Evolutionary conservation across 257 asterid species (phyloP), one percentile per base, ranked within the genome.

Genomic region (Scutellaria barbata): DNA sequence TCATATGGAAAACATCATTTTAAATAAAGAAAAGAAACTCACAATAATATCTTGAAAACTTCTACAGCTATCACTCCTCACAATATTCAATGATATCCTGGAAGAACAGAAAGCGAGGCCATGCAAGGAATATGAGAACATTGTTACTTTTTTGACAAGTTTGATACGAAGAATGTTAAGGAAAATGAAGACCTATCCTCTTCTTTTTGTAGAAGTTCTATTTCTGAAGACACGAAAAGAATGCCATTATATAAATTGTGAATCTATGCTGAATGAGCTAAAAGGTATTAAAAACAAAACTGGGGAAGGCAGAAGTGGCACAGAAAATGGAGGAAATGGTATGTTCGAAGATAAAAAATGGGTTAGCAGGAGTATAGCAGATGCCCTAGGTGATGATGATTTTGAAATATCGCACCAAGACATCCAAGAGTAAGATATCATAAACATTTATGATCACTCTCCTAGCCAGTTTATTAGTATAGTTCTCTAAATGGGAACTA

Each of bases 381-480:
- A 94, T 82, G 97, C 99, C 56, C 87, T 94, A 35, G 99, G 99
- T 42, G 99, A 94, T 67, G 99, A 94, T 70, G 98, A 88, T 83
- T 76, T 85, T 76, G 85, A 16, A 25, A 61, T 60, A 41, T 58
- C 82, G 10, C 71, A 62, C 70, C 74, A 64, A 20, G 83, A 78
- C 22, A 69, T 47, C 72, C 77, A 77, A 75, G 79, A 12, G 90
- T 86, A 73, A 74, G 90, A 62, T 65, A 75, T 66, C 42, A 20
- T 72, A 53, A 46, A 53, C 45, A 64, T 67, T 57, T 63, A 22
- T 41, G 53, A 11, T 67, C 69, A 56, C 18, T 58, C 58, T 64
- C 60, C 46, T 45, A 55, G 65, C 47, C 66, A 42, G 60, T 71
- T 64, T 72, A 30, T 51, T 40, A 35, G 51, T 59, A 42, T 58